These are phyloP conservation scores for Bonia amplexicaulis DNA, from an alignment of 176 grass and related monocot species.

Conservation along the genomic window DNA sequence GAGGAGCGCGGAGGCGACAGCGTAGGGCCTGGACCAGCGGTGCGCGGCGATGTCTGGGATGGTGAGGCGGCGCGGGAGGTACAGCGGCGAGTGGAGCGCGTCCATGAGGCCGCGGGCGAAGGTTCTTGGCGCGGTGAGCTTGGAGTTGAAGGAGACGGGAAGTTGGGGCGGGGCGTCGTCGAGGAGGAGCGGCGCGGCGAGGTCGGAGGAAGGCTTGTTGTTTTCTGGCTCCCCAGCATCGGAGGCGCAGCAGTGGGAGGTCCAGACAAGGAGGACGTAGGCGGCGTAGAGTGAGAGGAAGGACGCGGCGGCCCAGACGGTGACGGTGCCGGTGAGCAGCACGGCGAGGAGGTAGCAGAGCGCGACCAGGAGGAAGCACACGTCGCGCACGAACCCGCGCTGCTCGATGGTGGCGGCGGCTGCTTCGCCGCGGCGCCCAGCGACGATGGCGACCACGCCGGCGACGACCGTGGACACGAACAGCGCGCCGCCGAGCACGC, in stretches of 20 bases:
- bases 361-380: slow-evolving; percentile 57
- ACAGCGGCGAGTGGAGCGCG: slow-evolving; percentile 43
- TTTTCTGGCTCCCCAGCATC: neutral
- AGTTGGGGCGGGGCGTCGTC: neutral
- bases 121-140: neutral
- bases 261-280: slow-evolving; percentile 61
- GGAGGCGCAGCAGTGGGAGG: slow-evolving; percentile 49
- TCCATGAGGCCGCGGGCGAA: neutral
- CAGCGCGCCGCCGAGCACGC: slow-evolving; percentile 63
- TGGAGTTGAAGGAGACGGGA: neutral
- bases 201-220: neutral
- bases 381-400: slow-evolving; percentile 60
- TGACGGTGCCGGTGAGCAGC: slow-evolving; percentile 44
- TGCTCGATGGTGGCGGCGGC: slow-evolving; percentile 30
- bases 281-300: slow-evolving; percentile 75
- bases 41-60: slow-evolving; percentile 61
- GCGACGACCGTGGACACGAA: slow-evolving; percentile 78
- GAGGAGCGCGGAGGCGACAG: slow-evolving; percentile 23
- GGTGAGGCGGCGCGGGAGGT: slow-evolving; percentile 68
- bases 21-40: slow-evolving; percentile 43
- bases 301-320: slow-evolving; percentile 50
- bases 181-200: slow-evolving; percentile 28
- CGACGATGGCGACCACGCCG: slow-evolving; percentile 48
- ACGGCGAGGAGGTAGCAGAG: slow-evolving; percentile 62
- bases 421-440: neutral